phyloP scores from a whole-genome alignment of 2,329 filamentous ascomycete genomes.

The Daldinia eschscholtzii region DNA sequence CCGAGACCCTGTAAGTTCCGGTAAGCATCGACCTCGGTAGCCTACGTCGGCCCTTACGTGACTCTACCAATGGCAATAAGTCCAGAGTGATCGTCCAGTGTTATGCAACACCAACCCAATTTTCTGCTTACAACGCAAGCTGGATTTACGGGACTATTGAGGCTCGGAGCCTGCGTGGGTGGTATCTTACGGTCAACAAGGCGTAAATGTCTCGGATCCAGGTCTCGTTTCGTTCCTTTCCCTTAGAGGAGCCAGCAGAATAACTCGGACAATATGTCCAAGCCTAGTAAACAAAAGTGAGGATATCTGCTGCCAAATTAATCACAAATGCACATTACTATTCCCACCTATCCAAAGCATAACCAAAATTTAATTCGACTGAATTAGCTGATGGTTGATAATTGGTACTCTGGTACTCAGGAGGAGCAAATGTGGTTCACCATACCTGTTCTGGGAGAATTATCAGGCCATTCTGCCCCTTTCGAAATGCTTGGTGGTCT shows the following conservation, averaged over 20 bases:
- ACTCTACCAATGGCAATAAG: slow-evolving; percentile 10
- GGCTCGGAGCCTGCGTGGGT: neutral
- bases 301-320: neutral
- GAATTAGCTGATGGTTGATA: slow-evolving; percentile 7
- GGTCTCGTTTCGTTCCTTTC: neutral
- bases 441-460: slow-evolving; percentile 26
- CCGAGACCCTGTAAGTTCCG: slow-evolving; percentile 7
- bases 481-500: slow-evolving; percentile 36
- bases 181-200: neutral
- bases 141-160: neutral
- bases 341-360: slow-evolving; percentile 15
- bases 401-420: neutral
- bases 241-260: neutral
- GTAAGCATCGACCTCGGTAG: slow-evolving; percentile 19
- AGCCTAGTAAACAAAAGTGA: neutral
- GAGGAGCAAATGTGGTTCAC: slow-evolving; percentile 21
- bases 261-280: neutral
- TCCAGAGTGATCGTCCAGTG: neutral
- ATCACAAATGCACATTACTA: slow-evolving; percentile 21
- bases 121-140: neutral
- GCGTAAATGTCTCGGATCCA: neutral
- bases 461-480: slow-evolving; percentile 37
- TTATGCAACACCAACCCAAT: neutral
- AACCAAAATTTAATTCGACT: neutral
- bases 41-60: slow-evolving; percentile 12